Evolutionary conservation across 2,329 filamentous ascomycete species (phyloP), one percentile per base, ranked within the genome.

Genomic region (Phoma sp.): DNA sequence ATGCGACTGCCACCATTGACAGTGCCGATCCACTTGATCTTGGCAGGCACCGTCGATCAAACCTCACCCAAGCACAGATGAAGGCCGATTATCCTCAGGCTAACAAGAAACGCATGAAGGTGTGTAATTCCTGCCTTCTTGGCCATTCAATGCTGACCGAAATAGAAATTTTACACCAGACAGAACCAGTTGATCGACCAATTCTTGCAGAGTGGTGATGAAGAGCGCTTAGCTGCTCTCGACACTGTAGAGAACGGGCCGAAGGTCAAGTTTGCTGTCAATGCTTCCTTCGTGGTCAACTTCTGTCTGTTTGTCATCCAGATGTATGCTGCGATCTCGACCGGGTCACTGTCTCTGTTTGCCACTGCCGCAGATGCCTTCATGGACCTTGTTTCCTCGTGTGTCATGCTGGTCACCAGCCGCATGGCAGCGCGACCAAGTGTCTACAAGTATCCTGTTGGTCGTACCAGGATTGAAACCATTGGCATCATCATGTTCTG

Each of bases 361-460:
- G 85, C 85, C 13, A 87, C 85, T n/a, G 82, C 86, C 24, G 84
- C 86, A 39, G 85, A 88, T 74, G 85, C 85, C 4, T 86, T 86
- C 69, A 83, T 88, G 81, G 85, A 88, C 64, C 80, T 87, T 33
- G 82, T 88, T 9, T 87, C 83, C 29, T 87, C 85, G 1, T 78
- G 82, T 37, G 84, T 87, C 43, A 86, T 88, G 79, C 79, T 86
- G 56, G 73, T 83, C 55, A 87, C 85, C 0, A 85, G 83, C 4
- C 80, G 79, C 24, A 70, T 87, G 72, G 84, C 85, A n/a, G 78
- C 78, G 22, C 78, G 82, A 50, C 82, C 85, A 36, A 86, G 84
- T 65, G 75, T 85, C 6, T 84, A 85, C 72, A 85, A 85, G 67
- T 87, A 84, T 60, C 85, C 85, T 14, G 84, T 87, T 24, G 85